Conservation (phyloP, 2,329 filamentous ascomycete genomes). For the Dothistroma pini region DNA sequence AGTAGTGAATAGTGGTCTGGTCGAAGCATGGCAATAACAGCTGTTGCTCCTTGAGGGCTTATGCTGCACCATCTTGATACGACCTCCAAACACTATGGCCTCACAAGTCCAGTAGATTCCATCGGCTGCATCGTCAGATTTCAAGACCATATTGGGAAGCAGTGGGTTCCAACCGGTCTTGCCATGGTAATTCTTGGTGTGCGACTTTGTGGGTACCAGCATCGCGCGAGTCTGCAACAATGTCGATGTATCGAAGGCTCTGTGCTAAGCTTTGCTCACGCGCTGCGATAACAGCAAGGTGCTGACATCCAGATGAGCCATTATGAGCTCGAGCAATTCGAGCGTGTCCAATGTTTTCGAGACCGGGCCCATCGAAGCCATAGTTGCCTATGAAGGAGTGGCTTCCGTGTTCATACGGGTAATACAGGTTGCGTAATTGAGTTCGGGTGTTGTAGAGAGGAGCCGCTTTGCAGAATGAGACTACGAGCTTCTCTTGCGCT, state of each 20-base stretch:
- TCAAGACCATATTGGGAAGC: background rate
- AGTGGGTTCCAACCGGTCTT: background rate
- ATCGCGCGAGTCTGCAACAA: background rate
- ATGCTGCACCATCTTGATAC: background rate
- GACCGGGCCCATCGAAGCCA: background rate
- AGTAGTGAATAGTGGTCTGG: background rate
- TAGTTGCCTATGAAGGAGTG: background rate
- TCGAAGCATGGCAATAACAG: background rate
- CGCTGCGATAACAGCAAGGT: background rate
- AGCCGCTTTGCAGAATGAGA: too few species aligned
- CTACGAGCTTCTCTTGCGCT: too few species aligned
- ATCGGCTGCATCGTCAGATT: background rate
- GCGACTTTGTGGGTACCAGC: background rate
- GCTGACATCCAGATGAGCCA: background rate
- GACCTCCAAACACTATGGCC: background rate
- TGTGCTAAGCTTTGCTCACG: background rate
- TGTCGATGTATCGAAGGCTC: background rate
- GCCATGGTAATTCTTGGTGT: background rate
- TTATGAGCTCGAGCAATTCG: background rate
- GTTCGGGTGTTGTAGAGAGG: too few species aligned
- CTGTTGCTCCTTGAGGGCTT: background rate
- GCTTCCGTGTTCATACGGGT: background rate
- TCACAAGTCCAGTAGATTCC: background rate
- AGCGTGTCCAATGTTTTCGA: background rate
- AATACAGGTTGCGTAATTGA: too few species aligned